Evolutionary conservation across 2,329 filamentous ascomycete species (phyloP).

Genomic region (Pseudogymnoascus sp.): DNA sequence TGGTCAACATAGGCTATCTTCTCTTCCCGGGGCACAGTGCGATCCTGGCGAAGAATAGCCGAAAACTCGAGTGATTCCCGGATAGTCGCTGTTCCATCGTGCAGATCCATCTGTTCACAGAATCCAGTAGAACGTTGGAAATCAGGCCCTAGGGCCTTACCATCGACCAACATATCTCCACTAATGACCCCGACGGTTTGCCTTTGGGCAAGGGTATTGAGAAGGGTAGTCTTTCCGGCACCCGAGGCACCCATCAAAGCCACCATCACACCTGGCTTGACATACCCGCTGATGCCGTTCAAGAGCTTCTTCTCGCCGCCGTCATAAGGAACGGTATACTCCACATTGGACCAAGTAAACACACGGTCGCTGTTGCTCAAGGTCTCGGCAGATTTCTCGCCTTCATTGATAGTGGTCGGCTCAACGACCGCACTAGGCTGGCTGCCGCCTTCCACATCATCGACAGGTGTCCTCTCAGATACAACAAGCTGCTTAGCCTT

Average conservation of each 20-base stretch:
- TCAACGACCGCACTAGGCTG: constrained; percentile 18
- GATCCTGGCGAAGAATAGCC: constrained; percentile 79
- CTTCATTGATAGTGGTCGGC: constrained; percentile 9
- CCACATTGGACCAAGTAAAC: constrained; percentile 67
- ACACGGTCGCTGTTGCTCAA: constrained; percentile 57
- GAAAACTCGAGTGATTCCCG: constrained; percentile 84
- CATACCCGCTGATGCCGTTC: constrained; percentile 74
- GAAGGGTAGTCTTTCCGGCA: constrained; percentile 79
- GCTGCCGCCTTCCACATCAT: constrained; percentile 38
- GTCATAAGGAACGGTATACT: constrained; percentile 57
- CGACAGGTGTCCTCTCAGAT: constrained; percentile 41
- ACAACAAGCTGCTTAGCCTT: constrained; percentile 47
- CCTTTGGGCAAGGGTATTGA: constrained; percentile 77
- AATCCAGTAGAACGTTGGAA: constrained; percentile 75
- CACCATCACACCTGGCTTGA: constrained; percentile 62
- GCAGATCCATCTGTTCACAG: constrained; percentile 86
- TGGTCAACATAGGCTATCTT: constrained; percentile 84
- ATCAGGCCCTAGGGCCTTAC: constrained; percentile 61
- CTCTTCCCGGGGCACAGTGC: constrained; percentile 59
- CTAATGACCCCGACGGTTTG: constrained; percentile 82
- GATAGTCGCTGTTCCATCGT: constrained; percentile 74
- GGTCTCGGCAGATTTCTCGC: constrained; percentile 4
- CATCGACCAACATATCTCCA: constrained; percentile 67
- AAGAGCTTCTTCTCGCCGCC: constrained; percentile 59
- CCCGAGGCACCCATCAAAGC: constrained; percentile 56